A percentile compares a stretch with the other conserved stretches of the same genome.
Evolutionary conservation across 768 basidiomycete genomes (phyloP).

Genomic region (Amanita fuliginea): DNA sequence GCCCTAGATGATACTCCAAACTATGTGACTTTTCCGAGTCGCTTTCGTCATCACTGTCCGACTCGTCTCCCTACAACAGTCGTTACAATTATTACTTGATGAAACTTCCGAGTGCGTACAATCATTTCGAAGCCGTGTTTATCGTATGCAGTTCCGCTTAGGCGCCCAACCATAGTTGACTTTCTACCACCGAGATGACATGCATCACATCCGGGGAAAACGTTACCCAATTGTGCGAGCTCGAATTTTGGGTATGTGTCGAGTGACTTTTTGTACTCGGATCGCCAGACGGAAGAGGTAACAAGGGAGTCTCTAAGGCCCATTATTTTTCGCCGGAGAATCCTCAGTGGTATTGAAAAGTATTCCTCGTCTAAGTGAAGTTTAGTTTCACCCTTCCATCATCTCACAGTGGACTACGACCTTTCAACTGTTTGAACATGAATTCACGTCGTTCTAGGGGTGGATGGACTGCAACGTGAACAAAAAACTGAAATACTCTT

Average conservation of each 20-base stretch:
- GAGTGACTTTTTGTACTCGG: constrained; percentile 53
- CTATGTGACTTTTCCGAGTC: constrained; percentile 13
- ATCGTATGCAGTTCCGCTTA: constrained; percentile 66
- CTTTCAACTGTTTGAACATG: constrained; percentile 41
- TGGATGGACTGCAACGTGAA: constrained; percentile 63
- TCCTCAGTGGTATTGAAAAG: constrained; percentile 58
- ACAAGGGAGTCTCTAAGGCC: constrained; percentile 69
- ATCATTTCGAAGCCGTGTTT: constrained; percentile 43
- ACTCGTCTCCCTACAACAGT: background rate
- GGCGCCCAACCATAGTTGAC: constrained; percentile 49
- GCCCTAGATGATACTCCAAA: constrained; percentile 54
- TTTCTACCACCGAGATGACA: constrained; percentile 66
- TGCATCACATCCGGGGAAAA: constrained; percentile 65
- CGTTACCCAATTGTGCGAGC: constrained; percentile 38
- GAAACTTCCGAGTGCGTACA: background rate
- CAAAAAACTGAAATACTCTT: constrained; percentile 79
- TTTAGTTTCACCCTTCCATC: background rate
- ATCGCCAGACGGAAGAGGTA: constrained; percentile 75
- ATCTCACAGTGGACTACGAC: constrained; percentile 20
- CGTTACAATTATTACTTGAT: background rate
- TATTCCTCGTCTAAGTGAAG: constrained; percentile 45
- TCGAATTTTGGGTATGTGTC: constrained; percentile 59
- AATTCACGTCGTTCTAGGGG: constrained; percentile 38
- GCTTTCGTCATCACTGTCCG: constrained; percentile 10
- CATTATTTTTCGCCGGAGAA: constrained; percentile 56